Conservation (phyloP, 306 rosid species). For the Cucurbita pepo region DNA sequence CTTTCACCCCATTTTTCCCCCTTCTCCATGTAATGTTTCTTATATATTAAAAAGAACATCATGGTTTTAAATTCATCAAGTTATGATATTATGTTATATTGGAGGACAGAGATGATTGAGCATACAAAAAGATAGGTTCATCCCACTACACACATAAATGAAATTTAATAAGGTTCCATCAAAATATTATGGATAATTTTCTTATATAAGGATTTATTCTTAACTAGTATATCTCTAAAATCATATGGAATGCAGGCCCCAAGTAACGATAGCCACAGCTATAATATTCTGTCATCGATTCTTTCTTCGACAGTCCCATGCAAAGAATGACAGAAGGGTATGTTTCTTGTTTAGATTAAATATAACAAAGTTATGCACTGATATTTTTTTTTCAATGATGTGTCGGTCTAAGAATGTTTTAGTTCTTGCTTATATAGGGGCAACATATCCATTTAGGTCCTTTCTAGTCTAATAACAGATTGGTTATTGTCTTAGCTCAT, state of each 20-base stretch:
- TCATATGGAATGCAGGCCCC: slow-evolving; percentile 58
- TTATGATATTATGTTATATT: too few species aligned
- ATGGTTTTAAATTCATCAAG: too few species aligned
- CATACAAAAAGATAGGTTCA: too few species aligned
- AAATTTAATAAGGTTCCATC: neutral
- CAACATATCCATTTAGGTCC: neutral
- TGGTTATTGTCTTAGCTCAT: neutral
- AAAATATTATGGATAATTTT: neutral
- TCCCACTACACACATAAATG: too few species aligned
- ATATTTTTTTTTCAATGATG: neutral
- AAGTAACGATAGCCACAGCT: slow-evolving; percentile 94
- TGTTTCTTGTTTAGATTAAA: slow-evolving; percentile 12
- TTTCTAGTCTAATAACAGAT: neutral
- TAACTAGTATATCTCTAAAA: neutral
- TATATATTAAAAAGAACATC: too few species aligned
- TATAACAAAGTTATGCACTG: neutral
- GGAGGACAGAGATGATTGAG: too few species aligned
- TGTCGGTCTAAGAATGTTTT: neutral
- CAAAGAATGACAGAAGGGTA: slow-evolving; percentile 96
- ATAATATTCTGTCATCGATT: slow-evolving; percentile 93
- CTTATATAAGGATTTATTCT: neutral
- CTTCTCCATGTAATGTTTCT: too few species aligned
- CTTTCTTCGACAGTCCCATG: slow-evolving; percentile 95
- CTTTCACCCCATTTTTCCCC: too few species aligned
- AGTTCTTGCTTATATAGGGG: neutral